Conservation (phyloP, 2,329 filamentous ascomycete genomes). For the Exophiala calicioides region DNA sequence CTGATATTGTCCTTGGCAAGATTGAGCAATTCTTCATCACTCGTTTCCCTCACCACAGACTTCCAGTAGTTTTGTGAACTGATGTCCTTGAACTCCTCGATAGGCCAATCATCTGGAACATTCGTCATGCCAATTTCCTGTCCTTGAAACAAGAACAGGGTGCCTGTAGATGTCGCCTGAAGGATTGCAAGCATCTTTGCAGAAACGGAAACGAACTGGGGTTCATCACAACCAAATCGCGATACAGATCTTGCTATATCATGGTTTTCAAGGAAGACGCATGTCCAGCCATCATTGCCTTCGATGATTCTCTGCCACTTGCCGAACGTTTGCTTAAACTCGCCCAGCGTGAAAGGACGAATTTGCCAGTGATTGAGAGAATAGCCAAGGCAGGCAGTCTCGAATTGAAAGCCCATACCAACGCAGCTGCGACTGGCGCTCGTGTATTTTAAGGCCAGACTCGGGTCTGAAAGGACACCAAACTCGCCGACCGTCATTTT, state of each 20-base stretch:
- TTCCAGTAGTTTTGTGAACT: constrained; percentile 61
- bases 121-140: constrained; percentile 70
- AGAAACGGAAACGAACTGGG: constrained; percentile 47
- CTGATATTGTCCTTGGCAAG: constrained; percentile 34
- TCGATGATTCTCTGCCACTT: constrained; percentile 54
- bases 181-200: constrained; percentile 52
- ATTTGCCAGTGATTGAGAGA: too few species aligned
- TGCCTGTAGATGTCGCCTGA: constrained; percentile 52
- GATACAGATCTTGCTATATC: constrained; percentile 54
- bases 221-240: constrained; percentile 51
- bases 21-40: constrained; percentile 30
- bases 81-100: constrained; percentile 69
- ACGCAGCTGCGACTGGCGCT: too few species aligned
- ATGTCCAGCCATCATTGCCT: constrained; percentile 53
- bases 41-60: constrained; percentile 35
- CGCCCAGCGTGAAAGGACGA: too few species aligned
- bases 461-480: constrained; percentile 37
- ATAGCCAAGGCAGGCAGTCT: too few species aligned
- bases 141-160: constrained; percentile 69
- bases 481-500: constrained; percentile 72
- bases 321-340: constrained; percentile 34
- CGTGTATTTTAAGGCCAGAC: constrained; percentile 41
- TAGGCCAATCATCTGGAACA: constrained; percentile 60
- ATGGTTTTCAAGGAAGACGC: constrained; percentile 56
- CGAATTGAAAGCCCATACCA: too few species aligned